Conservation (phyloP, 2,329 filamentous ascomycete species). For the Akanthomyces dipterigenus region DNA sequence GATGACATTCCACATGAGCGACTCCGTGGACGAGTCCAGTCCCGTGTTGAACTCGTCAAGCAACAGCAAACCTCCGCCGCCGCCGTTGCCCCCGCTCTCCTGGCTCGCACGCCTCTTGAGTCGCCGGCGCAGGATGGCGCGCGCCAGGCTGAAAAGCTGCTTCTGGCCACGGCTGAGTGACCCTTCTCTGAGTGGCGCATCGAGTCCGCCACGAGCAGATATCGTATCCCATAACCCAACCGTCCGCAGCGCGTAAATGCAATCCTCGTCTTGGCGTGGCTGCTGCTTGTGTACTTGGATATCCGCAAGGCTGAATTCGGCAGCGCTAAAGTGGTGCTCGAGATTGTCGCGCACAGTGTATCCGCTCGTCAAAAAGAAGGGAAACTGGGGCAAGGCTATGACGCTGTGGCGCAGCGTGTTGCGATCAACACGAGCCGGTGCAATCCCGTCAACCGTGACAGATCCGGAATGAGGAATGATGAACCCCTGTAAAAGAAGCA, state of each 20-base stretch:
- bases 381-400: neutral
- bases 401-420: neutral
- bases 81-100: neutral
- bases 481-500: slow-evolving; percentile 4
- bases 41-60: slow-evolving; percentile 20
- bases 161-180: slow-evolving; percentile 12
- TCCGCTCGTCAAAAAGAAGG: slow-evolving; percentile 1
- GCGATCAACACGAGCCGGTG: neutral
- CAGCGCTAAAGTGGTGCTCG: neutral
- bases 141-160: slow-evolving; percentile 11
- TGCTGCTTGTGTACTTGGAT: neutral
- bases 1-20: slow-evolving; percentile 21
- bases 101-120: neutral
- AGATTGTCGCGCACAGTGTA: slow-evolving; percentile 8
- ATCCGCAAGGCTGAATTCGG: neutral
- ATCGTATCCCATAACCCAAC: slow-evolving; percentile 5
- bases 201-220: neutral
- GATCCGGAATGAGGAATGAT: neutral
- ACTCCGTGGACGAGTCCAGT: slow-evolving; percentile 23
- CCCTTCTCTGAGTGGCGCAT: slow-evolving; percentile 4
- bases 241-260: slow-evolving; percentile 1
- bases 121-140: slow-evolving; percentile 9
- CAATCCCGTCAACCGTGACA: neutral
- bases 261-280: neutral
- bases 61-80: neutral